Base-by-base conservation (phyloP, 805 yeast species). In the Kluyveromyces aestuarii region DNA sequence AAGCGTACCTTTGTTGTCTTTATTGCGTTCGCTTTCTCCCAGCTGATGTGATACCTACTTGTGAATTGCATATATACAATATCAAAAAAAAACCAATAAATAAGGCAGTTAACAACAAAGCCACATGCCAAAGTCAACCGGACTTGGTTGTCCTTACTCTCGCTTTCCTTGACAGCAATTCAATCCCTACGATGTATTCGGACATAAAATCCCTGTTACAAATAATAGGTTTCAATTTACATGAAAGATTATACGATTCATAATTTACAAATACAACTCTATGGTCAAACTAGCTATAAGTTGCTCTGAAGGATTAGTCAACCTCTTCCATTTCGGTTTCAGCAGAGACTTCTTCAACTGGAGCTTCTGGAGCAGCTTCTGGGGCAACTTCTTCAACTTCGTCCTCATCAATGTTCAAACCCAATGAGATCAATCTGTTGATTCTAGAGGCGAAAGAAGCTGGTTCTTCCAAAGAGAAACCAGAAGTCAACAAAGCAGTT, bases 311-410 rank as follows among this genome's bases (percentile, higher is more conserved):
- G 18, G 25, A 42, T 18, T 86, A 91, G 75, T 91, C 99, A 72
- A 91, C 97, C 78, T 91, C 99, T 81, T 91, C 99, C 99, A 91
- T 93, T 67, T 89, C 96, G 56, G 95, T 83, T 76, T 88, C 96
- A 67, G 82, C 89, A 64, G 82, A 81, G 53, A 80, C 82, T 63
- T 75, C 68, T 54, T 78, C 72, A 49, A 70, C 64, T 53, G 75
- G 72, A 57, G 74, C 78, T 58, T 74, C 82, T 57, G 75, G 71
- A 50, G 75, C 59, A 47, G 71, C 63, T 52, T 65, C 76, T 55
- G 70, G 70, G 48, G 69, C 71, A 47, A 64, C 72, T 48, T 60
- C 70, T 47, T 60, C 72, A 55, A 67, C 76, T 57, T 70, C 80
- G 36, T 82, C 89, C 72, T 88, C 96, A 65, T 93, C 99, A 66